Evolutionary conservation across 805 yeast genomes (phyloP).

Genomic region (Saccharomycopsis oosterbeekiorum): DNA sequence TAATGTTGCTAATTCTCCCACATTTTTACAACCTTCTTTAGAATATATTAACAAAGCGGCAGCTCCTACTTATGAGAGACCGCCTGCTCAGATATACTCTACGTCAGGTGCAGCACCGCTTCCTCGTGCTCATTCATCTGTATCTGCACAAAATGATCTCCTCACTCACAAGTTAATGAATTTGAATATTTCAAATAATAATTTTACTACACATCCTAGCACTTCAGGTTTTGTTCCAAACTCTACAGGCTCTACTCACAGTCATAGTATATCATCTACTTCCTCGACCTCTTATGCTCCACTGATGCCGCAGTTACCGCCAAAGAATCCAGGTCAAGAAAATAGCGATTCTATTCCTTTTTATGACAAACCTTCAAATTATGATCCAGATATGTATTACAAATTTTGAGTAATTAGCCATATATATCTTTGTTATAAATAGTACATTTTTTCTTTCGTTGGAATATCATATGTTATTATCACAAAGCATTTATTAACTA

Average conservation of each 20-base stretch:
- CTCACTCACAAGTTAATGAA: neutral
- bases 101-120: neutral
- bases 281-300: neutral
- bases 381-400: constrained; percentile 38
- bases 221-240: constrained; percentile 19
- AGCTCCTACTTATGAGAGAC: neutral
- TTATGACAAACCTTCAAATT: constrained; percentile 42
- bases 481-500: neutral
- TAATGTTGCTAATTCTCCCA: neutral
- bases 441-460: neutral
- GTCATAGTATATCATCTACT: neutral
- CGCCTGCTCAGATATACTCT: neutral
- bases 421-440: neutral
- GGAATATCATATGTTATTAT: neutral
- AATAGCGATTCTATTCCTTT: constrained; percentile 24
- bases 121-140: neutral
- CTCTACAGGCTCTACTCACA: neutral
- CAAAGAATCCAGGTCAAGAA: constrained; percentile 2
- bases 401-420: constrained; percentile 6
- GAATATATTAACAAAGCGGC: neutral
- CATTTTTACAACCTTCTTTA: neutral
- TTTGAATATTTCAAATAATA: constrained; percentile 2
- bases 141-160: neutral
- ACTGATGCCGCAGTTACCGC: constrained; percentile 8
- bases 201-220: neutral